A percentile compares a stretch with the other conserved stretches of the same genome.
phyloP scores from a whole-genome alignment of 768 basidiomycete genomes.

The Gymnopilus dilepis region DNA sequence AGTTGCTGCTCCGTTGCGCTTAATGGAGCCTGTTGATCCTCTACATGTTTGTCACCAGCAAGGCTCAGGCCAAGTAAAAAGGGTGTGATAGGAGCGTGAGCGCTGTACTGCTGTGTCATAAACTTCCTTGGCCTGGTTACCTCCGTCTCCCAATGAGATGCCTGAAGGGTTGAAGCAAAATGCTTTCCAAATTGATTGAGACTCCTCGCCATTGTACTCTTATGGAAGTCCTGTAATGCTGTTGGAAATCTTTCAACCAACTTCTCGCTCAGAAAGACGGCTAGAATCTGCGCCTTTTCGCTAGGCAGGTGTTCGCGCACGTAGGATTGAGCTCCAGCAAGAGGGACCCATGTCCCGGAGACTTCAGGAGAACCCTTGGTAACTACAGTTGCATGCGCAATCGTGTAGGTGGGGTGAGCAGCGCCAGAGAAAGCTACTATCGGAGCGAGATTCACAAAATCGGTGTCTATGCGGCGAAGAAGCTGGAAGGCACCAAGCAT shows the following conservation, averaged over 20 bases:
- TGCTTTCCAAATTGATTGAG: constrained; percentile 69
- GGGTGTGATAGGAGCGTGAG: neutral
- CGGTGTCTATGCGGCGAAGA: constrained; percentile 77
- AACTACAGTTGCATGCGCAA: constrained; percentile 55
- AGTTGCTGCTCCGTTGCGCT: constrained; percentile 75
- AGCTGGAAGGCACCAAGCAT: constrained; percentile 58
- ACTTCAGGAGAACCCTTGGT: constrained; percentile 57
- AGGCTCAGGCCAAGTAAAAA: constrained; percentile 10
- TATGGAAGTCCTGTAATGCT: constrained; percentile 63
- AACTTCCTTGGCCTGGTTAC: constrained; percentile 6
- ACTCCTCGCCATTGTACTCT: constrained; percentile 46
- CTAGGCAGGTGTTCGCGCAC: constrained; percentile 50
- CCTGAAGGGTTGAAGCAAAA: constrained; percentile 58
- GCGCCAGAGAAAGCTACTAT: constrained; percentile 53
- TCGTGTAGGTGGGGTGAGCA: constrained; percentile 30
- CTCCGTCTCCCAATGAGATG: constrained; percentile 30
- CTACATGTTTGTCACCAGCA: constrained; percentile 21
- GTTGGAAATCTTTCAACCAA: constrained; percentile 68
- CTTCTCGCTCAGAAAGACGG: constrained; percentile 64
- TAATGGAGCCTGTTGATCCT: constrained; percentile 54
- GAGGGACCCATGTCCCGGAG: constrained; percentile 74
- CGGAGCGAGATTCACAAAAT: constrained; percentile 75
- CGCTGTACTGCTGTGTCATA: neutral
- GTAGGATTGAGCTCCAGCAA: constrained; percentile 56
- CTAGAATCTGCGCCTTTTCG: constrained; percentile 37